Evolutionary conservation across 2,329 filamentous ascomycete genomes (phyloP).

Genomic region (Nannizziopsis arthrosporioides): DNA sequence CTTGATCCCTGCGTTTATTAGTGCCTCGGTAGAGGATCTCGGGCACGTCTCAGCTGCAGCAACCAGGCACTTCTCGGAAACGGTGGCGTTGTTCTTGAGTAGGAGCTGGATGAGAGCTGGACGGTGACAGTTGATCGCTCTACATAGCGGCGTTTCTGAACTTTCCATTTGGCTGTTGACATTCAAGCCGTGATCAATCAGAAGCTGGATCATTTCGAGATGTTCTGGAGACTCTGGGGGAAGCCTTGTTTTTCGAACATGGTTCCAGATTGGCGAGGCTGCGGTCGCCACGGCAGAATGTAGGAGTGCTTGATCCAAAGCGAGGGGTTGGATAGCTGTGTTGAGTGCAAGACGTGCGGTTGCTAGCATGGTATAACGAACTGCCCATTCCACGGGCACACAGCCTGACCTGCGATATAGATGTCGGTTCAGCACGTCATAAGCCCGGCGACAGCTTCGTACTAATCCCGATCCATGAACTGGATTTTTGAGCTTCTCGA

Average conservation of each 20-base stretch:
- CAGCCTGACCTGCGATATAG: not conserved
- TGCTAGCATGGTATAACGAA: not conserved
- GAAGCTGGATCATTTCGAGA: not conserved
- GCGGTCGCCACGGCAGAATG: too few relatives aligned
- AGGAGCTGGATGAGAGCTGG: not conserved
- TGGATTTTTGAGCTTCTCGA: not conserved
- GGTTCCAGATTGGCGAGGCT: too few relatives aligned
- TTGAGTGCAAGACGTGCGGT: not conserved
- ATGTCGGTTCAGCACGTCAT: not conserved
- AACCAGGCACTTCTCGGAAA: not conserved
- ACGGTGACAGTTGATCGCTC: not conserved
- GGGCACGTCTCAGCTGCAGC: not conserved
- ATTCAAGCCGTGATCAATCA: not conserved
- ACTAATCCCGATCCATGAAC: not conserved
- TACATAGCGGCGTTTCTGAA: not conserved
- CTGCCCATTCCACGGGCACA: not conserved
- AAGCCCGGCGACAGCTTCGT: not conserved
- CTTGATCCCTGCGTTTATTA: too few relatives aligned
- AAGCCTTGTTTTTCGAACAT: not conserved
- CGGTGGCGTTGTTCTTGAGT: not conserved
- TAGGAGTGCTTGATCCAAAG: not conserved
- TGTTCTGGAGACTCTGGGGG: not conserved
- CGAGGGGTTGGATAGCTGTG: not conserved
- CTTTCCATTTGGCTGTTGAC: not conserved
- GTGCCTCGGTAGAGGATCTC: not conserved